Conservation (phyloP, 2,329 filamentous ascomycete genomes). For the Fusarium proliferatum region DNA sequence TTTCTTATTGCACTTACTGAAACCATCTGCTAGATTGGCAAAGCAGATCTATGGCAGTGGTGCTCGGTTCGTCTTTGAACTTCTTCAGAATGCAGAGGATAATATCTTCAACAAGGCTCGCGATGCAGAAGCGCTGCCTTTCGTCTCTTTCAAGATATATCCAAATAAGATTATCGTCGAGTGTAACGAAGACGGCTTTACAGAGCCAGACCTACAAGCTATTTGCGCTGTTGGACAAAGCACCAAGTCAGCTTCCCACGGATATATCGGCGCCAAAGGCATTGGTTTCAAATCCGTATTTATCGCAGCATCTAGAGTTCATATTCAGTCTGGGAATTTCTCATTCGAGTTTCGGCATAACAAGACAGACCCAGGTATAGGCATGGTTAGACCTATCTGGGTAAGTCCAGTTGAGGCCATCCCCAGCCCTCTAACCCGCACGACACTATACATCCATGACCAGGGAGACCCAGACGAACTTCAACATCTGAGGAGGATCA, state of each 20-base stretch:
- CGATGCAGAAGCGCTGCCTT: background rate
- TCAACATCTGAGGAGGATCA: background rate
- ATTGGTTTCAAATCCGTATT: background rate
- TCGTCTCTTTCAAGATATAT: background rate
- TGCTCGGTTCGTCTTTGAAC: background rate
- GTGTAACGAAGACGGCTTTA: background rate
- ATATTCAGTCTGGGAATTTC: slow-evolving; percentile 32
- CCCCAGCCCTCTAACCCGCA: slow-evolving; percentile 15
- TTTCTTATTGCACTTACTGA: background rate
- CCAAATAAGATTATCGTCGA: background rate
- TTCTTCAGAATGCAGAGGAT: background rate
- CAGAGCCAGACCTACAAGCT: background rate
- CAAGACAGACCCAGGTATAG: background rate
- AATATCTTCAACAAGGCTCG: rapidly evolving
- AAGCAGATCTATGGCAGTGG: background rate
- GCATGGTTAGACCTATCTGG: slow-evolving; percentile 30
- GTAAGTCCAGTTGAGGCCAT: background rate
- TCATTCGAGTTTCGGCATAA: slow-evolving; percentile 29
- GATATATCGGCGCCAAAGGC: background rate
- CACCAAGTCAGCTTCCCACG: background rate
- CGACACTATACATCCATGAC: slow-evolving; percentile 24
- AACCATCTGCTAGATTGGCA: background rate
- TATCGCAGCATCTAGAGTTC: slow-evolving; percentile 17
- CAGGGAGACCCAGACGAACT: slow-evolving; percentile 7
- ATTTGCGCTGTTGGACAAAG: background rate